Conservation (phyloP, 495 filamentous ascomycete genomes). For the Neurospora sp. region DNA sequence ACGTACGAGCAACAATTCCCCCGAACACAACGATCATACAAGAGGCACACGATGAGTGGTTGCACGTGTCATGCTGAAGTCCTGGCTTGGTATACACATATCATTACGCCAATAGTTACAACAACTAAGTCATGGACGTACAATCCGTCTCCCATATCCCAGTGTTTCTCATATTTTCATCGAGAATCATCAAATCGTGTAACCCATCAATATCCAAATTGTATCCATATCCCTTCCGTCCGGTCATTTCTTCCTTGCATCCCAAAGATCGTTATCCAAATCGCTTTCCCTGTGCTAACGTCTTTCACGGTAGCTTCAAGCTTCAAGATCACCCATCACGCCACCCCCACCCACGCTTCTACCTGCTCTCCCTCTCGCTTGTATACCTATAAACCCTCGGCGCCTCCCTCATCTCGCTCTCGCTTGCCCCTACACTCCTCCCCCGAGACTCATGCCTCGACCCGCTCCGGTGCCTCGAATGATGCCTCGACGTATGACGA, state of each 20-base stretch:
- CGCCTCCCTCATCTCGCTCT: neutral
- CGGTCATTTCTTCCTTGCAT: neutral
- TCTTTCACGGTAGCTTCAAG: neutral
- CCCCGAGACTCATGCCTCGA: neutral
- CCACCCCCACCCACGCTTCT: neutral
- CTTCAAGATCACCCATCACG: neutral
- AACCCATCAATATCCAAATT: neutral
- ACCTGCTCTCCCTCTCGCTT: neutral
- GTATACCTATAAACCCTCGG: neutral
- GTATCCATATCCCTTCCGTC: neutral
- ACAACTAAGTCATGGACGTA: neutral
- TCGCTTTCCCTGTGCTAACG: neutral
- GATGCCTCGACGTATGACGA: neutral
- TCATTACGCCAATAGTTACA: neutral
- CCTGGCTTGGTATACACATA: neutral
- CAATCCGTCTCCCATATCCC: neutral
- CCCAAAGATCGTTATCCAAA: neutral
- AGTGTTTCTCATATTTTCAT: neutral
- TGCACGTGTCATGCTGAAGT: neutral
- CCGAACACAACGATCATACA: neutral
- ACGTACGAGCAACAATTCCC: neutral
- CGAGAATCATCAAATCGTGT: neutral
- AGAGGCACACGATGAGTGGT: neutral
- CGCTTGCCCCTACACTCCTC: neutral
- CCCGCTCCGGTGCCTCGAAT: neutral